Percentiles rank a stretch among this genome's conserved stretches.
Evolutionary conservation across 352 stramenopile species (phyloP).

Genomic region (Pythium brachiatum): DNA sequence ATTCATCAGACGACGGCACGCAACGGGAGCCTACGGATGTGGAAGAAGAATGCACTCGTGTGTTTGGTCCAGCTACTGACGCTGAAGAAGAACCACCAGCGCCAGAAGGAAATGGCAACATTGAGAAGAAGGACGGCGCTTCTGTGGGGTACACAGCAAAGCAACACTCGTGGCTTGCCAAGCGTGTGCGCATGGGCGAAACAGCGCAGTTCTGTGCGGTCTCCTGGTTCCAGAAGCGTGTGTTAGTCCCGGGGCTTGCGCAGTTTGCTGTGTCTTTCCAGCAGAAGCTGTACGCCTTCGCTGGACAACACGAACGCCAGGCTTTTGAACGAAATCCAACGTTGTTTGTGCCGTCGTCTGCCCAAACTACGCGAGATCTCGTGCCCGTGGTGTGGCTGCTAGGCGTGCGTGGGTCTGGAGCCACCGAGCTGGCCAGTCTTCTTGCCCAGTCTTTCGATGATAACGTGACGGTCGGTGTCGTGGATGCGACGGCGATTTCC

Average conservation of each 20-base stretch:
- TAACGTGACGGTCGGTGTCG: slow-evolving; percentile 9
- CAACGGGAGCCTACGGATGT: slow-evolving; percentile 24
- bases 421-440: slow-evolving; percentile 2
- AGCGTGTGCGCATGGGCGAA: slow-evolving; percentile 34
- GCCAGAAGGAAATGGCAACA: neutral
- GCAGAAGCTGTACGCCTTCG: slow-evolving; percentile 58
- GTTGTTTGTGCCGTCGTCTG: slow-evolving; percentile 34
- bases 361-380: slow-evolving; percentile 28
- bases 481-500: slow-evolving; percentile 24
- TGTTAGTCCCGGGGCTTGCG: slow-evolving; percentile 43
- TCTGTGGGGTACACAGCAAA: slow-evolving; percentile 1
- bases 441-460: neutral
- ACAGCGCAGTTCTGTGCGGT: slow-evolving; percentile 62
- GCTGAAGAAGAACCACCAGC: slow-evolving; percentile 16
- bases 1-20: slow-evolving; percentile 43
- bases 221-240: slow-evolving; percentile 37
- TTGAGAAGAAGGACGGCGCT: neutral
- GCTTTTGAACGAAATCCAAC: slow-evolving; percentile 54
- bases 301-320: slow-evolving; percentile 33
- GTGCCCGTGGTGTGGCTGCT: slow-evolving; percentile 51
- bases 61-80: slow-evolving; percentile 4
- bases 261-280: slow-evolving; percentile 38
- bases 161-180: slow-evolving; percentile 5
- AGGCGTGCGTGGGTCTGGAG: slow-evolving; percentile 40
- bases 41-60: slow-evolving; percentile 12